A percentile compares a stretch with the other conserved stretches of the same genome.
These are phyloP conservation scores for Tulasnella sp. DNA, from an alignment of 768 basidiomycete species.

Conservation along the genomic window DNA sequence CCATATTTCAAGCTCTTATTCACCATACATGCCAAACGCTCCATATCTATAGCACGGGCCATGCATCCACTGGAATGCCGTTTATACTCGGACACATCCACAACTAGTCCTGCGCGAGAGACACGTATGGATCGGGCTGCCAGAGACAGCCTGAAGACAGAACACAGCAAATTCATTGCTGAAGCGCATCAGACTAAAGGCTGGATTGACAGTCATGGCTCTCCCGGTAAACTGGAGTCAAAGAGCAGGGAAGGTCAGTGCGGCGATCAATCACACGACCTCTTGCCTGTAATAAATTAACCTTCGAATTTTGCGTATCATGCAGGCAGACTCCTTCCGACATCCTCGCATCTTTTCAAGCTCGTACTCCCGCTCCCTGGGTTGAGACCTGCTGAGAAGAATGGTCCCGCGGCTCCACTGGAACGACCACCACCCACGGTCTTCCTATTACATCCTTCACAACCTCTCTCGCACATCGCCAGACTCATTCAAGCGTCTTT, in stretches of 20 bases:
- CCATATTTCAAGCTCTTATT: no score
- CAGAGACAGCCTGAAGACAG: slow-evolving; percentile 6
- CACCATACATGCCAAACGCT: no score
- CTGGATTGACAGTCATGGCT: neutral
- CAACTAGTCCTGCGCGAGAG: neutral
- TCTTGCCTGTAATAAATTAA: neutral
- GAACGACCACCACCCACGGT: slow-evolving; percentile 34
- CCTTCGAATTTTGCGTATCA: neutral
- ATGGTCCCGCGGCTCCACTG: neutral
- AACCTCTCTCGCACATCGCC: slow-evolving; percentile 55
- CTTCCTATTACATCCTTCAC: slow-evolving; percentile 56
- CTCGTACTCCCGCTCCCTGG: slow-evolving; percentile 43
- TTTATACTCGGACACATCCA: no score
- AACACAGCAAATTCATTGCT: slow-evolving; percentile 6
- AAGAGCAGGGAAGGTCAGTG: neutral
- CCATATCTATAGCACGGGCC: no score
- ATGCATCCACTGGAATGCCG: no score
- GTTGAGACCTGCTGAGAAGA: slow-evolving; percentile 18
- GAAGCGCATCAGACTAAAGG: slow-evolving; percentile 7
- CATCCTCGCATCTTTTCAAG: slow-evolving; percentile 56
- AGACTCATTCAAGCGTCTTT: slow-evolving; percentile 41
- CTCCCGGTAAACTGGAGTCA: neutral
- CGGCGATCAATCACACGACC: neutral
- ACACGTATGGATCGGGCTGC: neutral
- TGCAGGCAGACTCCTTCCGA: slow-evolving; percentile 49